Evolutionary conservation across 2,329 filamentous ascomycete species (phyloP).

Genomic region (Metarhizium robertsii): DNA sequence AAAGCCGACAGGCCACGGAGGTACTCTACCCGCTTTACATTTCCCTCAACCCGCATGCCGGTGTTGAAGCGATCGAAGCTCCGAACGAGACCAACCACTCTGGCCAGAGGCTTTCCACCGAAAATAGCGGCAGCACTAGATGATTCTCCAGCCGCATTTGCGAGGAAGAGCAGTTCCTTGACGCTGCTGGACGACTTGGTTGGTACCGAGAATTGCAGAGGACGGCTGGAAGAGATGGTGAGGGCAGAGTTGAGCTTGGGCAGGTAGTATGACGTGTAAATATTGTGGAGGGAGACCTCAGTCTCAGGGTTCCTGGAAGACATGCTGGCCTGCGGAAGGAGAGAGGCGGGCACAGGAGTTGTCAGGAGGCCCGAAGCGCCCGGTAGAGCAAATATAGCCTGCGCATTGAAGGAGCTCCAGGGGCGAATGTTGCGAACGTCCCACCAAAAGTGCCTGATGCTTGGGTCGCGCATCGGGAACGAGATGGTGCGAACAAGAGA

Average conservation of each 20-base stretch:
- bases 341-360: conserved; percentile 52
- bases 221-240: conserved; percentile 60
- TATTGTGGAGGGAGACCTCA: conserved; percentile 63
- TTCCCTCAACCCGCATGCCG: conserved; percentile 78
- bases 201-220: conserved; percentile 43
- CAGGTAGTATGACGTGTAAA: conserved; percentile 71
- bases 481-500: conserved; percentile 73
- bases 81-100: conserved; percentile 78
- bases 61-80: conserved; percentile 93
- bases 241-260: conserved; percentile 82
- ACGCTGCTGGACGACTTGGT: conserved; percentile 22
- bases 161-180: conserved; percentile 54
- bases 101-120: conserved; percentile 38
- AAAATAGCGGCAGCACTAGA: conserved; percentile 45
- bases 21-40: conserved; percentile 81
- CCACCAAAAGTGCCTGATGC: conserved; percentile 88
- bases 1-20: conserved; percentile 77
- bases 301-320: conserved; percentile 65
- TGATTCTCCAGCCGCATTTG: conserved; percentile 48
- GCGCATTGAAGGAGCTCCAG: conserved; percentile 72
- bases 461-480: conserved; percentile 55
- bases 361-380: conserved; percentile 64
- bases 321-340: conserved; percentile 50
- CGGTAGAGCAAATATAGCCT: conserved; percentile 62
- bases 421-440: conserved; percentile 79